Base-by-base conservation (phyloP, 192 early-diverging fungal species). In the Podila epicladia region DNA sequence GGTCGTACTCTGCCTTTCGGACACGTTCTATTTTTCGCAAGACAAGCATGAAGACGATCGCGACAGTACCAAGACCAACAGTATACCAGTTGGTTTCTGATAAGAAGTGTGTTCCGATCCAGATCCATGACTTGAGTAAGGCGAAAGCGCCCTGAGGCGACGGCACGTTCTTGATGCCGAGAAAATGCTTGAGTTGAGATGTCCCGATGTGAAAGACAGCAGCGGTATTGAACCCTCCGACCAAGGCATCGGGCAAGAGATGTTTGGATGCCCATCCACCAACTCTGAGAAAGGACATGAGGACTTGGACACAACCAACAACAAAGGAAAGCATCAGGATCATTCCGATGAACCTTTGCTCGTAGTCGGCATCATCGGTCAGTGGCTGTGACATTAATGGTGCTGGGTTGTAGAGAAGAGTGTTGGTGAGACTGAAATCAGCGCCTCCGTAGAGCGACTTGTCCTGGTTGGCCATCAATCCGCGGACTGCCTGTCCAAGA, bases 201-300 rank as follows among this genome's bases (percentile, higher is more conserved):
- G 78, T 75, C 26, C 73, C 78, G 22, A 84, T 84, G 48, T 80
- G 76, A 58, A 84, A 75, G 63, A 76, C 83, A 11, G 83, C 75
- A 2, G 76, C 83, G 4, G 83, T 75, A 32, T 73, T 79, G 60
- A 84, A 79, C 33, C 83, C 83, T 17, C 73, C 72, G 48, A 84
- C 73, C 0, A 84, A 68, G 8, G 83, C 75, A 60, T 78, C 76
- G 0, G 71, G 70, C 17, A 84, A 55, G 15, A 84, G 26, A 49
- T 83, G 73, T 24, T 76, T 76, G 24, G 83, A 75, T 20, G 75
- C 83, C 69, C 72, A 74, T 62, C 73, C 73, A 9, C 83, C 83
- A 20, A 84, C 58, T 9, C 78, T 66, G 4, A 84, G 29, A 32
- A 84, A 69, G 12, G 73, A 70, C 62, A 84, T 53, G 57, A 78